phyloP scores from a whole-genome alignment of 139 green algal genomes.

The Mychonastes homosphaera region DNA sequence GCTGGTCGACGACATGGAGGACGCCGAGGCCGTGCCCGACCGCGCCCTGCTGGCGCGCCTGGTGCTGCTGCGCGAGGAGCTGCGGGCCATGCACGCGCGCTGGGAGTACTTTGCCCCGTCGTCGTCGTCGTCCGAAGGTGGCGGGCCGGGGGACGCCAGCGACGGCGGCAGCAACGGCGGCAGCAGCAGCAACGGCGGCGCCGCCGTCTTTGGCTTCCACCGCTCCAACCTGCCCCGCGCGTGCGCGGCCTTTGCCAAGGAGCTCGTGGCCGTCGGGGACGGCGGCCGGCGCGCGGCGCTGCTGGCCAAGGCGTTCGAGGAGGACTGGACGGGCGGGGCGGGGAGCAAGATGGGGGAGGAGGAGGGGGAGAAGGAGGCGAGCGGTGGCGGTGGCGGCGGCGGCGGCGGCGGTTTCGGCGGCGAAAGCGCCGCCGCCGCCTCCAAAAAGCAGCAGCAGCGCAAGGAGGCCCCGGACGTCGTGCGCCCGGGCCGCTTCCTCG shows the following conservation, averaged over 20 bases:
- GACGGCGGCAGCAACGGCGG: slow-evolving; percentile 5
- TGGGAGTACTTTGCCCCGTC: background rate
- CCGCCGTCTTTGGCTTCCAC: slow-evolving; percentile 14
- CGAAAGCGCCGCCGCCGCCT: too few relatives aligned
- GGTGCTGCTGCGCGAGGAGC: slow-evolving; percentile 36
- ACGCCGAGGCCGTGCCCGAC: slow-evolving; percentile 25
- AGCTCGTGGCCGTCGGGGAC: slow-evolving; percentile 29
- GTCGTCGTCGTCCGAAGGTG: background rate
- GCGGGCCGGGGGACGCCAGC: background rate
- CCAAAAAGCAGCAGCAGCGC: slow-evolving; percentile 1
- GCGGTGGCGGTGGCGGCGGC: background rate
- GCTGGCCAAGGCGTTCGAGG: slow-evolving; percentile 25
- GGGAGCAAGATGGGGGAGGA: too few relatives aligned
- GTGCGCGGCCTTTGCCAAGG: slow-evolving; percentile 39
- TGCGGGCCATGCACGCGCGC: slow-evolving; percentile 18
- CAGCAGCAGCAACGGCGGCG: background rate
- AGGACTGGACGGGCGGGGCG: slow-evolving; percentile 19
- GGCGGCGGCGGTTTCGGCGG: too few relatives aligned
- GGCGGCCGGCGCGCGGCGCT: slow-evolving; percentile 18
- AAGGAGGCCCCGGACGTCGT: slow-evolving; percentile 30
- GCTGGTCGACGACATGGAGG: slow-evolving; percentile 54
- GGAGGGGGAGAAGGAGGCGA: slow-evolving; percentile 5
- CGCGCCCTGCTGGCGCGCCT: slow-evolving; percentile 35
- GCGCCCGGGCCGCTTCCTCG: slow-evolving; percentile 36
- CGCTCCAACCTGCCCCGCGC: slow-evolving; percentile 36